Base-by-base conservation (phyloP, 1,139 yeast genomes). In the Pneumocystis oryctolagi region DNA sequence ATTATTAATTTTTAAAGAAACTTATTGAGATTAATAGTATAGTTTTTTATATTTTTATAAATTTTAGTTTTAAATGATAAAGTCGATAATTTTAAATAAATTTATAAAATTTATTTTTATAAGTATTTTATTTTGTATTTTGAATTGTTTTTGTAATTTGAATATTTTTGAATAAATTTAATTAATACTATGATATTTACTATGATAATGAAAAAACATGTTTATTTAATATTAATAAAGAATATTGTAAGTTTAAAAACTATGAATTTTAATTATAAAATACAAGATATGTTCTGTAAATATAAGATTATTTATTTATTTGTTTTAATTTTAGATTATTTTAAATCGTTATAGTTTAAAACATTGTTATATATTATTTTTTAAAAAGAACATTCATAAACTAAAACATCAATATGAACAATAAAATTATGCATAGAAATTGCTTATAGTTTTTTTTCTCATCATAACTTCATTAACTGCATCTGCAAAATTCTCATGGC, bases 391-490 rank as follows among this genome's bases (percentile, higher is more conserved):
- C 18, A 25, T 25, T 25, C 12, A 25, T 25, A 20, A n/a, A n/a
- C 25, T 47, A 47, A 47, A 47, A 28, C 3, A 37, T 9, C 8
- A 12, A 25, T 34, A 6, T 8, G n/a, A n/a, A 34, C 12, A 34
- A 39, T 16, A 56, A 18, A 60, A 57, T 69, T 78, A 88, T 65
- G 98, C 98, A 74, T 92, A 94, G 80, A 92, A 94, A 65, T 95
- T 89, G 60, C 92, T 97, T 61, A 92, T 83, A 78, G 94, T 92
- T 64, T 87, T 81, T 80, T 94, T 94, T 78, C 98, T 84, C 63
- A 97, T 96, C 77, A 92, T 98, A 56, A 94, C 98, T 78, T 94
- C 98, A 67, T 97, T 85, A 68, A 92, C 89, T 65, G 96, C 99
- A 73, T 94, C 98, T 28, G 94, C 96, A 73, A 92, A 94, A 76